Conservation (phyloP, 164 flowering plant genomes). For the Chimonanthus salicifolius region DNA sequence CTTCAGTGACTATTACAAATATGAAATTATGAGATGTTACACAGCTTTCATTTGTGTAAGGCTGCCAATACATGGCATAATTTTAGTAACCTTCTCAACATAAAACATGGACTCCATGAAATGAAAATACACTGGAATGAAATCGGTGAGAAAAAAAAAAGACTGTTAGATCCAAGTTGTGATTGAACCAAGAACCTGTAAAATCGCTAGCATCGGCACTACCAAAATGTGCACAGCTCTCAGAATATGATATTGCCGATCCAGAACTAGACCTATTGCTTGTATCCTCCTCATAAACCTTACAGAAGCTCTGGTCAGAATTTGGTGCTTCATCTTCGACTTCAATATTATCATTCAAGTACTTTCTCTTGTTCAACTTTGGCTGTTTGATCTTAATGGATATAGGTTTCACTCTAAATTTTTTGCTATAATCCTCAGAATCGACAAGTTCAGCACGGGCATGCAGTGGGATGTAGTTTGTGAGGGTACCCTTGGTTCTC, state of each 20-base stretch:
- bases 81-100: not conserved
- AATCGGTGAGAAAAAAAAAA: not conserved
- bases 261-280: conserved; percentile 96
- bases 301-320: conserved; percentile 37
- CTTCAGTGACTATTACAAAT: not conserved
- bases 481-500: conserved; percentile 96
- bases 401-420: conserved; percentile 41
- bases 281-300: conserved; percentile 65
- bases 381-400: conserved; percentile 53
- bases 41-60: not conserved
- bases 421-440: conserved; percentile 40
- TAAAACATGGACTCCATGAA: not conserved
- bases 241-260: conserved; percentile 87
- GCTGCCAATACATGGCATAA: not conserved
- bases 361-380: conserved; percentile 63
- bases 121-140: not conserved
- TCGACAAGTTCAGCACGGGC: conserved; percentile 69
- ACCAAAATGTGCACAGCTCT: conserved; percentile 80
- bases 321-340: conserved; percentile 28
- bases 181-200: conserved; percentile 46
- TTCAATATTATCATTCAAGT: conserved; percentile 25
- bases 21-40: not conserved
- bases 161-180: not conserved
- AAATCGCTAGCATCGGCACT: conserved; percentile 79
- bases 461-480: conserved; percentile 91